Base-by-base conservation (phyloP, 495 filamentous ascomycete genomes). In the Trichoderma virens region DNA sequence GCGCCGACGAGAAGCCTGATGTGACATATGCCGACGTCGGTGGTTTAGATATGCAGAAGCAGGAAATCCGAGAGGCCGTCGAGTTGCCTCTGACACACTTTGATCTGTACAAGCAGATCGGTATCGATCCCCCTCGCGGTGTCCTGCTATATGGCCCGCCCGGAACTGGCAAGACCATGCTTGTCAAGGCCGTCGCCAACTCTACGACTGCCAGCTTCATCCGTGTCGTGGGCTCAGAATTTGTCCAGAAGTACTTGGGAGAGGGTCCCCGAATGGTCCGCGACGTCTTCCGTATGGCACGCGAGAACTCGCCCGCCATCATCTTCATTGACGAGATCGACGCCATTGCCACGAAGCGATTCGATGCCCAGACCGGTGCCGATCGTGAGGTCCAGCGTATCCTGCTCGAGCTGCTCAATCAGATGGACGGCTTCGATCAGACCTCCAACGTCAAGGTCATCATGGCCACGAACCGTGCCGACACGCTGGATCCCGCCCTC, bases 301-400 rank as follows among this genome's bases (percentile, higher is more conserved):
- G 94, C 38, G 94, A 98, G 79, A 98, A 98, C 79, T 92, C 92
- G 0, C 94, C 94, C 2, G 88, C 93, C 41, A 98, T 98, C 73
- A 98, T 98, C 75, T 98, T 98, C 82, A 98, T 98, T 74, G 94
- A 98, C 74, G 94, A 98, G 74, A 98, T 98, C 68, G 94, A 98
- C 73, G 95, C 94, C 64, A 98, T 98, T 73, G 94, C 94, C 45
- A 98, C 94, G 34, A 98, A 98, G 79, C 95, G 94, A 71, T 98
- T 98, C 76, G 94, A 98, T 71, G 94, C 95, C 45, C 94, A 97
- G 75, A 97, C 93, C 13, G 94, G 94, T 70, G 94, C 95, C 54
- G 94, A 98, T 72, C 86, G 94, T 74, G 94, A 98, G 77, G 94
- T 98, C 28, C 94, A 98, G 80, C 92, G 94, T 80, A 98, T 98